Conservation (phyloP, 345 rosid genomes). For the Punica granatum region DNA sequence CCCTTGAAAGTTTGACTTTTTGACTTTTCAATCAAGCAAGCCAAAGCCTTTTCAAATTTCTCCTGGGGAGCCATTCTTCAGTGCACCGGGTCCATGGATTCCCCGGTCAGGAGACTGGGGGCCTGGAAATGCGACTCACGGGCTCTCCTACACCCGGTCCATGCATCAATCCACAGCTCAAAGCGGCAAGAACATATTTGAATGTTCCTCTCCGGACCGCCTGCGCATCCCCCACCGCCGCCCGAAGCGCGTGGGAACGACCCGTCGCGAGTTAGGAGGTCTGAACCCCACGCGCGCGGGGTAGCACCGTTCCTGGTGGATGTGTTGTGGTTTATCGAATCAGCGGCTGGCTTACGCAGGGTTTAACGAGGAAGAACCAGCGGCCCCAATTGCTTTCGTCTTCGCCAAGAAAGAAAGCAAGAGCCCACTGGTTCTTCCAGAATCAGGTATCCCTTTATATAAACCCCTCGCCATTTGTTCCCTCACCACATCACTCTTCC, state of each 20-base stretch:
- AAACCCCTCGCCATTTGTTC: neutral
- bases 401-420: constrained; percentile 1
- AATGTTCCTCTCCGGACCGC: neutral
- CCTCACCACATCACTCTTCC: neutral
- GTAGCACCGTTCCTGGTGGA: neutral
- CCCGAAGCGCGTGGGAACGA: neutral
- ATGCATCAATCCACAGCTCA: neutral
- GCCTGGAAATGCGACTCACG: neutral
- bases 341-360: neutral
- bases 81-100: neutral
- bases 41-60: neutral
- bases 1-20: no score
- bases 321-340: neutral
- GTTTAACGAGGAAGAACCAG: neutral
- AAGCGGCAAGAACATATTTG: neutral
- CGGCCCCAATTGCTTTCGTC: constrained; percentile 9
- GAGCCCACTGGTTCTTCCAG: neutral
- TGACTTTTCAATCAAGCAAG: neutral
- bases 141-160: constrained; percentile 1
- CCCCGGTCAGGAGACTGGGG: neutral
- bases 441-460: neutral
- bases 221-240: neutral
- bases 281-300: neutral
- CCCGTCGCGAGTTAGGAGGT: no score
- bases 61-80: neutral